A percentile compares a stretch with the other conserved stretches of the same genome.
These are phyloP conservation scores for Aspergillus indologenus DNA, from an alignment of 495 filamentous ascomycete species.

Conservation along the genomic window DNA sequence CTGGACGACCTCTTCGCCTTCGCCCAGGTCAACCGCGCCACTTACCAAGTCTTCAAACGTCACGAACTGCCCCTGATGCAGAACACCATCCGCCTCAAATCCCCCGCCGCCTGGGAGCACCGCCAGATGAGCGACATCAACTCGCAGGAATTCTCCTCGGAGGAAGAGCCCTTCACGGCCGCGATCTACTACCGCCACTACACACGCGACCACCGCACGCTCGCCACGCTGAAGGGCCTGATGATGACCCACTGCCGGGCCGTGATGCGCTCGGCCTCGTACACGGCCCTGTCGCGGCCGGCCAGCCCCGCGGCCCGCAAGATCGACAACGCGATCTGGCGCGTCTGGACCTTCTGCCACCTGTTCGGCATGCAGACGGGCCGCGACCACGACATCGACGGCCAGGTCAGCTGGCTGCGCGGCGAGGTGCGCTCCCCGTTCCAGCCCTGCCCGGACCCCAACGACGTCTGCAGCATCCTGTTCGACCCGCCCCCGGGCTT, in stretches of 20 bases:
- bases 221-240: conserved; percentile 11
- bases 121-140: conserved; percentile 10
- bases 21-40: conserved; percentile 8
- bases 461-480: conserved; percentile 10
- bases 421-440: conserved; percentile 3
- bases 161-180: conserved; percentile 3
- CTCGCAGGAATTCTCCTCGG: background rate
- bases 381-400: conserved; percentile 8
- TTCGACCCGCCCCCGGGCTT: conserved; percentile 10
- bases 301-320: background rate
- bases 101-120: conserved; percentile 14
- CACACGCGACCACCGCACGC: conserved; percentile 5
- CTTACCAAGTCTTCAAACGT: conserved; percentile 10
- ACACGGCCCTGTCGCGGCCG: background rate
- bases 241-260: background rate
- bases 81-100: conserved; percentile 2
- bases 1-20: conserved; percentile 12
- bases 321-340: conserved; percentile 13
- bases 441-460: conserved; percentile 10
- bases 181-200: conserved; percentile 10
- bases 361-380: conserved; percentile 13
- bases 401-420: conserved; percentile 12
- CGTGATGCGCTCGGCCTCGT: background rate
- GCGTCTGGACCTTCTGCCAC: conserved; percentile 15
- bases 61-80: conserved; percentile 14